These are phyloP conservation scores for Alternaria conjuncta DNA, from an alignment of 2,329 filamentous ascomycete species.

Conservation along the genomic window DNA sequence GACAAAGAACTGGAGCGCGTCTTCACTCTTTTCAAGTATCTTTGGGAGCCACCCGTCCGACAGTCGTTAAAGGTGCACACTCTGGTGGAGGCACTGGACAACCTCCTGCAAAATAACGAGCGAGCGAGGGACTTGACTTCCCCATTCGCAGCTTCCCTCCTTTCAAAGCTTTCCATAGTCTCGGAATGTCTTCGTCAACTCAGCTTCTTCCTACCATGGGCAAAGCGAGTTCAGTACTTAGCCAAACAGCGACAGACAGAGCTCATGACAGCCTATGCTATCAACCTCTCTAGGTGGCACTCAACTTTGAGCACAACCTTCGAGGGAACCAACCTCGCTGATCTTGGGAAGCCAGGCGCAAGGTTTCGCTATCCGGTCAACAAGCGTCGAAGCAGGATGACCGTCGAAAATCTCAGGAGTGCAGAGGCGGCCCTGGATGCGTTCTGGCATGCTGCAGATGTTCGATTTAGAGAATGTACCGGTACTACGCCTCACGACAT, in stretches of 20 bases:
- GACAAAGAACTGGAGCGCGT: background rate
- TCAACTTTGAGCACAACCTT: background rate
- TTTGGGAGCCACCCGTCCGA: background rate
- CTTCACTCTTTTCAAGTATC: background rate
- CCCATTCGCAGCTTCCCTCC: background rate
- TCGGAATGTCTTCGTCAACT: background rate
- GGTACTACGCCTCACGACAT: conserved; percentile 8
- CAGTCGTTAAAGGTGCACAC: background rate
- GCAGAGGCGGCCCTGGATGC: conserved; percentile 57
- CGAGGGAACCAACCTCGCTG: background rate
- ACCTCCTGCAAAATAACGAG: background rate
- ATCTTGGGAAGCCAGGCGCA: background rate
- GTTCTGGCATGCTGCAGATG: conserved; percentile 53
- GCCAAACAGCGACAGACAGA: background rate
- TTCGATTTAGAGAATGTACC: background rate
- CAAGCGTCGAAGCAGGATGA: conserved; percentile 55
- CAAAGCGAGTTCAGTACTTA: background rate
- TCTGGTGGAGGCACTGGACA: background rate
- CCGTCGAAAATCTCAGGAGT: conserved; percentile 26
- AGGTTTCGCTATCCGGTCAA: conserved; percentile 52
- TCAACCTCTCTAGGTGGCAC: background rate
- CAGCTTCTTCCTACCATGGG: background rate
- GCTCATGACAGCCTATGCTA: background rate
- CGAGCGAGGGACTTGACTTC: background rate
- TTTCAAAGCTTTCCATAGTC: background rate